Evolutionary conservation across 495 filamentous ascomycete species (phyloP), one percentile per base, ranked within the genome.

Genomic region (Penicillium turbatum): DNA sequence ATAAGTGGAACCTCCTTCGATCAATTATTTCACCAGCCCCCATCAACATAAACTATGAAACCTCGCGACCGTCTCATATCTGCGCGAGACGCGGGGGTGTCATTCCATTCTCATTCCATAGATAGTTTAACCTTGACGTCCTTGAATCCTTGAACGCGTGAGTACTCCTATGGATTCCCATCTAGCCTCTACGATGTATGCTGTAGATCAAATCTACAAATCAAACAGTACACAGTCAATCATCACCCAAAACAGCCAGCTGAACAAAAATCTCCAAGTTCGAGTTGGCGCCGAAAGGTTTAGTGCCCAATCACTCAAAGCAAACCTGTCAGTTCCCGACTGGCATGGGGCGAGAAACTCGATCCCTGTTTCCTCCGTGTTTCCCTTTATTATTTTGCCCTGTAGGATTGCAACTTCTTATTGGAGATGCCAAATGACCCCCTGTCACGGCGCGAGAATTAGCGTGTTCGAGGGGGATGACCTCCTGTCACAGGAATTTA

Each of bases 61-160:
- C 63, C 4, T 57, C 48, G 40, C 56, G 62, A 57, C 54, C 57
- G 63, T 63, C 63, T 63, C 63, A 63, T 15, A 13, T 19, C 56
- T 34, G 26, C 38, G 43, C 38, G 43, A 58, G 60, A 61, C 60
- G 59, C 59, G 55, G 62, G 59, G 62, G 56, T 54, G 41, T 59
- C 55, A 59, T 56, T 40, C 44, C 54, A 50, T 47, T 54, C 26
- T 27, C 45, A 48, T 37, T 48, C 45, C 44, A 48, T 36, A 29
- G 26, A 31, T n/a, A 43, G 40, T n/a, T 27, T 43, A 4, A 11
- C 38, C 7, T 39, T 17, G n/a, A n/a, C n/a, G n/a, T n/a, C n/a
- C 37, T 16, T 26, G 19, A 19, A 43, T 43, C 32, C 46, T 48
- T 42, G 40, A 29, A 43, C 41, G 36, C 30, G 17, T 50, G 5